Conservation (phyloP, 1,284 basidiomycete species). For the Sporisorium scitamineum region DNA sequence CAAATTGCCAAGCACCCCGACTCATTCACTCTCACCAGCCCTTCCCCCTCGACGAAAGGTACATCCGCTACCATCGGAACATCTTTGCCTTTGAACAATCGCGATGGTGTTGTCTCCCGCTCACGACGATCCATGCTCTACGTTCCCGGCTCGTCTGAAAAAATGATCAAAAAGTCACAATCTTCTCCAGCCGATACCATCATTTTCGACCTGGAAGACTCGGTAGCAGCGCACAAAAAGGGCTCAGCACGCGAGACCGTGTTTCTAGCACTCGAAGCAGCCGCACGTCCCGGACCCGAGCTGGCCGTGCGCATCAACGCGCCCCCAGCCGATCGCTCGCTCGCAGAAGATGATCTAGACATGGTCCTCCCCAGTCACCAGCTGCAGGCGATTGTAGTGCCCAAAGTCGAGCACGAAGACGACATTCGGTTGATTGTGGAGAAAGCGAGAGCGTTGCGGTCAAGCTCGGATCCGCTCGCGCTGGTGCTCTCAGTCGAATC, state of each 20-base stretch:
- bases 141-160: slow-evolving; percentile 65
- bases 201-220: slow-evolving; percentile 67
- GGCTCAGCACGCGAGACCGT: slow-evolving; percentile 60
- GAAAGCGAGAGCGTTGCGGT: slow-evolving; percentile 38
- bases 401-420: slow-evolving; percentile 63
- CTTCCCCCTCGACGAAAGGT: not conserved
- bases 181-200: slow-evolving; percentile 55
- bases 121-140: slow-evolving; percentile 57
- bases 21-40: not conserved
- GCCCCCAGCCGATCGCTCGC: slow-evolving; percentile 37
- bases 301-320: slow-evolving; percentile 67
- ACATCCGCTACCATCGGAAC: not conserved
- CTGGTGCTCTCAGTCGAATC: slow-evolving; percentile 65
- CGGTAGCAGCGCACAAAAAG: slow-evolving; percentile 64
- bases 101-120: slow-evolving; percentile 21
- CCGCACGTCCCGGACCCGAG: slow-evolving; percentile 43
- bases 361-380: slow-evolving; percentile 54
- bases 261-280: slow-evolving; percentile 58
- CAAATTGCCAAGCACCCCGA: slow-evolving; percentile 11
- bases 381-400: slow-evolving; percentile 61
- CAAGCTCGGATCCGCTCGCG: slow-evolving; percentile 24
- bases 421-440: slow-evolving; percentile 54
- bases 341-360: slow-evolving; percentile 63
- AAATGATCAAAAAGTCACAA: slow-evolving; percentile 64
- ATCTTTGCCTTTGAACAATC: not conserved